A percentile compares a stretch with the other conserved stretches of the same genome.
Conservation (phyloP, 352 stramenopile genomes). For the Pythium monospermum region DNA sequence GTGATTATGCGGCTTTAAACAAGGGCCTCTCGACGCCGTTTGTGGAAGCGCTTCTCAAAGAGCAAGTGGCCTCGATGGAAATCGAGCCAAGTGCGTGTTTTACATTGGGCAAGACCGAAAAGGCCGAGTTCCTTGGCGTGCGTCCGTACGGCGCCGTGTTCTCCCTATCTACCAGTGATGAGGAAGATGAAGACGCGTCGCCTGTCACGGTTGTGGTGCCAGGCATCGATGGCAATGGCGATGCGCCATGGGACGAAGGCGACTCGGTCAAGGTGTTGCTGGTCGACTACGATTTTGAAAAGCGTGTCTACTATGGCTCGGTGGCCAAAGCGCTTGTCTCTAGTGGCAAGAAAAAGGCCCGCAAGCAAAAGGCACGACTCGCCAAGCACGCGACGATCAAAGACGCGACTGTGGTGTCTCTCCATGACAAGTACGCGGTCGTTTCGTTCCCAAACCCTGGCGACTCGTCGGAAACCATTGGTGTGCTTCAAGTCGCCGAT, state of each 20-base stretch:
- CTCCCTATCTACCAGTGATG: slow-evolving; percentile 61
- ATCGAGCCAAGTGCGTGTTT: slow-evolving; percentile 21
- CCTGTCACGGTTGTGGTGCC: slow-evolving; percentile 69
- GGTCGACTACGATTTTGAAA: slow-evolving; percentile 85
- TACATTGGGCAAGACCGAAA: slow-evolving; percentile 65
- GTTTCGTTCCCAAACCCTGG: slow-evolving; percentile 52
- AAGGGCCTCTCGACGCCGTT: slow-evolving; percentile 30
- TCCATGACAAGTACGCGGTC: slow-evolving; percentile 56
- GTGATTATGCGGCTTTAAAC: slow-evolving; percentile 31
- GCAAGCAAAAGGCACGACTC: slow-evolving; percentile 58
- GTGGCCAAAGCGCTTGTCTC: slow-evolving; percentile 45
- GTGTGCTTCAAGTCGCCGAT: slow-evolving; percentile 63
- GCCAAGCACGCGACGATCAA: slow-evolving; percentile 39
- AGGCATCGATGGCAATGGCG: slow-evolving; percentile 28
- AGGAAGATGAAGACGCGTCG: slow-evolving; percentile 56
- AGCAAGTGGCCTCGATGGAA: slow-evolving; percentile 18
- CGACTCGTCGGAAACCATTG: slow-evolving; percentile 30
- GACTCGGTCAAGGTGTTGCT: slow-evolving; percentile 69
- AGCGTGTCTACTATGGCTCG: slow-evolving; percentile 70
- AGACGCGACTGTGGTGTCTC: slow-evolving; percentile 34
- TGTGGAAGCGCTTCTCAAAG: slow-evolving; percentile 53
- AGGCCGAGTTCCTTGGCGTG: slow-evolving; percentile 78
- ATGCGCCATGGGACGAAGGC: slow-evolving; percentile 46
- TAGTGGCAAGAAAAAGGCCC: slow-evolving; percentile 57
- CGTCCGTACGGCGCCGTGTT: slow-evolving; percentile 86